Base-by-base conservation (phyloP, 208 protist genomes). In the Angomonas deanei region DNA sequence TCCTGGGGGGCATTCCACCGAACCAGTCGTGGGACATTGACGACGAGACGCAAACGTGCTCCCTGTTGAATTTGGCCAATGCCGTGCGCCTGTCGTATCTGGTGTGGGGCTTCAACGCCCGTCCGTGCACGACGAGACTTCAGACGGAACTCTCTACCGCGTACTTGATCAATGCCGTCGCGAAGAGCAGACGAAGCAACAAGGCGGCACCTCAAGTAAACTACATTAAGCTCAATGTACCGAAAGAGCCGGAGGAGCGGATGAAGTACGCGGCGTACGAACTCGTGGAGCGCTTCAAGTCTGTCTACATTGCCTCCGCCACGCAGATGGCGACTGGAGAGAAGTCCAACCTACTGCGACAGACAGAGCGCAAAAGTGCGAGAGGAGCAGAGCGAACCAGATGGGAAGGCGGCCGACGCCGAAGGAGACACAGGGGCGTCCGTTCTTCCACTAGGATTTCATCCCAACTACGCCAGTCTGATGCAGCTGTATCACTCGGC, bases 1-100 rank as follows among this genome's bases (percentile, higher is more conserved):
- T 48, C 23, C 27, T n/a, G 15, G 24, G 27, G 23, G 24, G 10
- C 36, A 26, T 50, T 19, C 15, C 17, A n/a, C 19, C n/a, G 21
- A 58, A 61, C 3, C 42, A 66, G 6, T 61, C 60, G 28, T 91
- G 82, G 74, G 69, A 87, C 60, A 48, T 94, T 49, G 65, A 78
- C 47, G 84, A 90, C 34, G 88, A 94, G 66, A 77, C 81, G 13
- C 70, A 85, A 30, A 74, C 63, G 23, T 92, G 84, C 71, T 88
- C 88, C 34, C 64, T 94, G 21, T 60, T 91, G 33, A 61, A 88
- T 54, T 56, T 94, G 17, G 70, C 81, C 2, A 71, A 88, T 6
- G 88, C 88, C 0, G 53, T 90, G 30, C 74, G 88, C 46, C 86
- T 89, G 82, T 82, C 68, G 8, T 92, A 87, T 65, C 63, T 88